These are phyloP conservation scores for Macadamia integrifolia DNA, from an alignment of 164 flowering plant species.

Conservation along the genomic window DNA sequence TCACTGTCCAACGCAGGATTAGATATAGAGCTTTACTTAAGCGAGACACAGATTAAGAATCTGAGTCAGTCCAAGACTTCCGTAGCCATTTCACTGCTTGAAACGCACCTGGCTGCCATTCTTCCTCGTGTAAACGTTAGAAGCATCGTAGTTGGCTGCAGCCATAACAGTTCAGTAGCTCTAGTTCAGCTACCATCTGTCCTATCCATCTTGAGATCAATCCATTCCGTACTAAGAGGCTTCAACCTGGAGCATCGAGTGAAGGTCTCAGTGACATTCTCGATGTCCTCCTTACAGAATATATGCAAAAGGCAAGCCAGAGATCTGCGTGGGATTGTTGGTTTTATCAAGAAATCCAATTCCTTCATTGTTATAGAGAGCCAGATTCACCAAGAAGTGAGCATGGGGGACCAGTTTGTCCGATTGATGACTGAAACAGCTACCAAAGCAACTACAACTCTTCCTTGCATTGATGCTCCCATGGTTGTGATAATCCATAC, in stretches of 20 bases:
- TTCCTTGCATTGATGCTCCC: constrained; percentile 22
- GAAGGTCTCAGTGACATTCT: constrained; percentile 31
- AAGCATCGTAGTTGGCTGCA: constrained; percentile 23
- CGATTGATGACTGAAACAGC: constrained; percentile 25
- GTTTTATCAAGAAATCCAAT: constrained; percentile 22
- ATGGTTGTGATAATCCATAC: constrained; percentile 32
- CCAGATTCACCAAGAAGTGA: constrained; percentile 19
- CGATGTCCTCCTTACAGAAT: constrained; percentile 25
- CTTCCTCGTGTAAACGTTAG: constrained; percentile 27
- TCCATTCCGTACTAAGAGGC: constrained; percentile 28
- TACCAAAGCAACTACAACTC: constrained; percentile 16
- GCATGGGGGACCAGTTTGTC: constrained; percentile 31
- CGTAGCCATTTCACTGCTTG: constrained; percentile 27
- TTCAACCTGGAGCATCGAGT: constrained; percentile 20
- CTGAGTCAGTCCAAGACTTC: constrained; percentile 16
- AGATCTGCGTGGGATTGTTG: constrained; percentile 19
- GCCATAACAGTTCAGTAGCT: constrained; percentile 1
- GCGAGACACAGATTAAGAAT: constrained; percentile 9
- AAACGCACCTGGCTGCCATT: constrained; percentile 16
- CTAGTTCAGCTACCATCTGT: constrained; percentile 18
- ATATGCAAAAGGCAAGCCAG: constrained; percentile 12
- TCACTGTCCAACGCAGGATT: constrained; percentile 19
- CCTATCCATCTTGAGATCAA: constrained; percentile 27
- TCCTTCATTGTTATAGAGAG: constrained; percentile 31
- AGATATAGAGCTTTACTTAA: constrained; percentile 35